These are phyloP conservation scores for Rhizopogon roseolus DNA, from an alignment of 768 basidiomycete species.

Conservation along the genomic window DNA sequence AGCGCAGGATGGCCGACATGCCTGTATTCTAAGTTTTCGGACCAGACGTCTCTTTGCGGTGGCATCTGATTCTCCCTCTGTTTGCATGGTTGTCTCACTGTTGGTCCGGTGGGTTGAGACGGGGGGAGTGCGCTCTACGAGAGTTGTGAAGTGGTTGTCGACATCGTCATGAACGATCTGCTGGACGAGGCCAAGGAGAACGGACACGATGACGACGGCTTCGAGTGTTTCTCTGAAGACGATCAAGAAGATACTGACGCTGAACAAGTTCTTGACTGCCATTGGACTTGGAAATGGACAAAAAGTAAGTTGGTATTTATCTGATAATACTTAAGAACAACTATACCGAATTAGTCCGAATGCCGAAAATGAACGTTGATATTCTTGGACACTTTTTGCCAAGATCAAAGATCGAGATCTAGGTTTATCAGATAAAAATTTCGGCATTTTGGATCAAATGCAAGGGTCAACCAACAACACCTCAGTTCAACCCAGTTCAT, in stretches of 20 bases:
- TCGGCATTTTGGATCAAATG: not conserved
- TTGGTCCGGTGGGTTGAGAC: not conserved
- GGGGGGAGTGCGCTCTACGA: not conserved
- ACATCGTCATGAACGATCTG: slow-evolving; percentile 58
- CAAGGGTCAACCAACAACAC: not conserved
- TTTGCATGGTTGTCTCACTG: slow-evolving; percentile 6
- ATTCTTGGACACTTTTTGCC: too few species aligned
- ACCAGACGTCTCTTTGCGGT: slow-evolving; percentile 41
- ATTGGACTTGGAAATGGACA: slow-evolving; percentile 31
- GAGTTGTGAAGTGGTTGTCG: not conserved
- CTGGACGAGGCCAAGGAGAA: slow-evolving; percentile 87
- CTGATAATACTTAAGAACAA: too few species aligned
- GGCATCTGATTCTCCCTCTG: slow-evolving; percentile 23
- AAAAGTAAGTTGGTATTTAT: too few species aligned
- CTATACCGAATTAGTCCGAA: not conserved
- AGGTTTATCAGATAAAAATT: slow-evolving; percentile 12
- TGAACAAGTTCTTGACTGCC: slow-evolving; percentile 68
- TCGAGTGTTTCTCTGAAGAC: slow-evolving; percentile 94
- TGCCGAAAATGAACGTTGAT: too few species aligned
- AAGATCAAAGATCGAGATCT: not conserved
- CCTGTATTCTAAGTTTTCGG: slow-evolving; percentile 69
- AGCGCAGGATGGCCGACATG: slow-evolving; percentile 8
- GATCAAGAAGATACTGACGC: slow-evolving; percentile 93
- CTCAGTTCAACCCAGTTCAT: not conserved
- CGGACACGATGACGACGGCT: slow-evolving; percentile 87